Conservation (phyloP, 2,329 filamentous ascomycete genomes). For the Cytospora paraplurivora region DNA sequence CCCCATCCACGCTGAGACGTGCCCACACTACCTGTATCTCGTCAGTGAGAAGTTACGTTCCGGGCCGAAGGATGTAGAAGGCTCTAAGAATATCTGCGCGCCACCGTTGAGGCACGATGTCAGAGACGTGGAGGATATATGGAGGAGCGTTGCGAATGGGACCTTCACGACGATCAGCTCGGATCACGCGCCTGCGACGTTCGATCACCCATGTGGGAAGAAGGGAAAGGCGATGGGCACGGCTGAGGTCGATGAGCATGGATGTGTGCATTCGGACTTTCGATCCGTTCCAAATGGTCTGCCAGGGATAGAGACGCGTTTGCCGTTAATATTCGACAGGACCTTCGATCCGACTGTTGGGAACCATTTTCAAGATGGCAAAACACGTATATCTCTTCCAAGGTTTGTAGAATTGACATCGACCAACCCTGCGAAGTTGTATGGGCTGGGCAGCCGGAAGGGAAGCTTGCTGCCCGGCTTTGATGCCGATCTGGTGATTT, state of each 20-base stretch:
- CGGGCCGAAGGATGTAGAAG: constrained; percentile 44
- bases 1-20: constrained; percentile 59
- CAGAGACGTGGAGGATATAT: constrained; percentile 53
- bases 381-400: constrained; percentile 43
- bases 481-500: constrained; percentile 61
- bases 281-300: constrained; percentile 60
- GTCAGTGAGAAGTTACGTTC: constrained; percentile 44
- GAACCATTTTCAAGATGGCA: constrained; percentile 33
- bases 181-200: constrained; percentile 51
- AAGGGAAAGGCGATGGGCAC: constrained; percentile 33
- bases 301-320: constrained; percentile 59
- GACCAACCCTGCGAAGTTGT: constrained; percentile 59
- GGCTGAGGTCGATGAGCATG: constrained; percentile 33
- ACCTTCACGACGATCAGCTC: constrained; percentile 58
- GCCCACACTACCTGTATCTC: constrained; percentile 61
- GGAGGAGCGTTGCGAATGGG: constrained; percentile 53
- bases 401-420: constrained; percentile 58
- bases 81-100: constrained; percentile 57
- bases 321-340: constrained; percentile 47
- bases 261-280: constrained; percentile 40
- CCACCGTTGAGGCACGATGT: constrained; percentile 50
- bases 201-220: constrained; percentile 44
- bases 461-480: constrained; percentile 52
- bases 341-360: constrained; percentile 22
- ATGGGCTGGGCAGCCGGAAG: constrained; percentile 56